Conservation (phyloP, 495 filamentous ascomycete species). For the Xanthoparmelia taractica region DNA sequence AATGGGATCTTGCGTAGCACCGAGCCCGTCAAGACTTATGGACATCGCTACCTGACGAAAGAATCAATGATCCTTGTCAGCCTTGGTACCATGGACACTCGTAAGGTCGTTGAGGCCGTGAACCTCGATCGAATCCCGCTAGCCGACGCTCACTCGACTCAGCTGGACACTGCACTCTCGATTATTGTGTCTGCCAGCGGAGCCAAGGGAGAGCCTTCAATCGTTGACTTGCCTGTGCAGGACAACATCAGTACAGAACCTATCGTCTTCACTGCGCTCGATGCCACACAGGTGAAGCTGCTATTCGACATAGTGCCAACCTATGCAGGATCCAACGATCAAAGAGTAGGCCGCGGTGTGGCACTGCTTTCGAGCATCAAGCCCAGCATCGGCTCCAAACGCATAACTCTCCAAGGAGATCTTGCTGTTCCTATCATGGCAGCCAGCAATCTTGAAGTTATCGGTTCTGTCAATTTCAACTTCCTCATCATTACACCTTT, state of each 20-base stretch:
- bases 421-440: constrained; percentile 85
- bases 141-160: constrained; percentile 77
- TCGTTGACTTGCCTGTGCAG: constrained; percentile 87
- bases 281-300: constrained; percentile 74
- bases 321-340: constrained; percentile 80
- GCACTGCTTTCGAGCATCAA: constrained; percentile 82
- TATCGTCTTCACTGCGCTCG: constrained; percentile 73
- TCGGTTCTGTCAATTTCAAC: constrained; percentile 92
- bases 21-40: constrained; percentile 88
- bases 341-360: constrained; percentile 85
- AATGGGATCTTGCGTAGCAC: constrained; percentile 36
- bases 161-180: constrained; percentile 89
- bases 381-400: constrained; percentile 65
- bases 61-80: constrained; percentile 87
- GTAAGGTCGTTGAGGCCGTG: constrained; percentile 72
- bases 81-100: constrained; percentile 85
- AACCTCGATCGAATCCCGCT: constrained; percentile 85
- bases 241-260: constrained; percentile 91
- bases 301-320: constrained; percentile 97
- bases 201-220: constrained; percentile 75
- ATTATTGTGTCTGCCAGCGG: constrained; percentile 85
- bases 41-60: constrained; percentile 86
- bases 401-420: constrained; percentile 87
- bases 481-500: constrained; percentile 94
- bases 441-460: constrained; percentile 72